Conservation (phyloP, 495 filamentous ascomycete genomes). For the Parachaetomium inaequale region DNA sequence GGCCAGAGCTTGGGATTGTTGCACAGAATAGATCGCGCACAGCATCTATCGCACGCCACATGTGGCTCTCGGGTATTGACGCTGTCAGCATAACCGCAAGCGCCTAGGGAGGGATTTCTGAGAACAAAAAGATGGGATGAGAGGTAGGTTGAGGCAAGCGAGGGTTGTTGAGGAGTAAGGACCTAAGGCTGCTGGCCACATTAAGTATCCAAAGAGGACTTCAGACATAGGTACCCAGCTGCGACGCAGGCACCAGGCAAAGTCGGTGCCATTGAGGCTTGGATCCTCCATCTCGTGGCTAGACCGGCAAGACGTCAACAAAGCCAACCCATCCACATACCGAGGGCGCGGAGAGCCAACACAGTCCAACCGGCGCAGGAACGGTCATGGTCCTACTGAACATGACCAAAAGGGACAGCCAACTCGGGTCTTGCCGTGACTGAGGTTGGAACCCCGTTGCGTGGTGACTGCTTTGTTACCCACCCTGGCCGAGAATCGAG, state of each 20-base stretch:
- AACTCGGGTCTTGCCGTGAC: background rate
- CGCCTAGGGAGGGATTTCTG: background rate
- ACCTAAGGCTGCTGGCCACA: background rate
- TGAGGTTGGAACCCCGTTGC: background rate
- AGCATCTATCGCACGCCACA: background rate
- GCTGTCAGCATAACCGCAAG: background rate
- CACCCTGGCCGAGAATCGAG: background rate
- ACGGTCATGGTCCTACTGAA: too few relatives aligned
- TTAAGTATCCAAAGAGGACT: background rate
- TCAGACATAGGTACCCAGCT: background rate
- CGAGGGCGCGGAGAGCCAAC: too few relatives aligned
- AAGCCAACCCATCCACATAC: too few relatives aligned
- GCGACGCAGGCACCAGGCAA: background rate
- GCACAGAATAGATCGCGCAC: background rate
- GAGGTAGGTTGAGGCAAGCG: background rate
- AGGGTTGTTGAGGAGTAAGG: background rate
- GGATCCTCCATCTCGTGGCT: background rate
- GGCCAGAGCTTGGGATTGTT: constrained; percentile 7
- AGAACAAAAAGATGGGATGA: background rate
- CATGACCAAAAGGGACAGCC: background rate
- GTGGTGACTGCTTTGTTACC: background rate
- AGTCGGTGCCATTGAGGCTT: constrained; percentile 2
- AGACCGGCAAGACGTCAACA: too few relatives aligned
- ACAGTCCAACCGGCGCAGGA: background rate
- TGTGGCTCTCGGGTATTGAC: background rate